These are phyloP conservation scores for Dactylellina sp. DNA, from an alignment of 2,329 filamentous ascomycete genomes.

Conservation along the genomic window DNA sequence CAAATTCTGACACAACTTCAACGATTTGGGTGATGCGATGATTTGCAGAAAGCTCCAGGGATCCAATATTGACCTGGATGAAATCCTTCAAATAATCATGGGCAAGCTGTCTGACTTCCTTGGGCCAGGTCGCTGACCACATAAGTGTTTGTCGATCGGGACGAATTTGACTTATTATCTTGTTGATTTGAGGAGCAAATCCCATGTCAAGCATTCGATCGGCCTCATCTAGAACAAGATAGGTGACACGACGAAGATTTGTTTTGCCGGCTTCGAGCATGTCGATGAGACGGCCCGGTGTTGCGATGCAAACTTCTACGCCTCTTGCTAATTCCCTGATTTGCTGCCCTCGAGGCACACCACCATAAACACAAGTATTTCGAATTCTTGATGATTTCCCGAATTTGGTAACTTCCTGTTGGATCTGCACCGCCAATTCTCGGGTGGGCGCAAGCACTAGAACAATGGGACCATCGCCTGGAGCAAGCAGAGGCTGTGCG, in stretches of 20 bases:
- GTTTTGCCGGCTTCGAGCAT: constrained; percentile 91
- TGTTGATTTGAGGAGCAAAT: constrained; percentile 95
- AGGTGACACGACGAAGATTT: constrained; percentile 87
- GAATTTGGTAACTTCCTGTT: constrained; percentile 98
- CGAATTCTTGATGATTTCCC: constrained; percentile 97
- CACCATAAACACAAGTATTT: constrained; percentile 98
- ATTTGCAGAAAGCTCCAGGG: constrained; percentile 95
- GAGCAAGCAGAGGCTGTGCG: constrained; percentile 93
- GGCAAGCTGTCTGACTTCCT: constrained; percentile 91
- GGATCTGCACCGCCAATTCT: constrained; percentile 98
- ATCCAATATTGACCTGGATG: constrained; percentile 98
- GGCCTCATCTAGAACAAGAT: constrained; percentile 95
- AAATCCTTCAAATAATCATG: constrained; percentile 92
- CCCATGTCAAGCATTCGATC: constrained; percentile 99
- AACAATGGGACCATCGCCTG: constrained; percentile 95
- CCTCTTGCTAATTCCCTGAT: constrained; percentile 94
- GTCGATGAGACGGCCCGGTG: constrained; percentile 96
- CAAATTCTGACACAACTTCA: constrained; percentile 87
- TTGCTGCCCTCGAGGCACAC: constrained; percentile 97
- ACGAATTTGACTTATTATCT: constrained; percentile 90
- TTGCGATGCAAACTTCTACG: constrained; percentile 98
- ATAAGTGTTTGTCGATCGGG: constrained; percentile 93
- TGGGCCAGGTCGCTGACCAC: constrained; percentile 96
- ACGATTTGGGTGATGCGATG: constrained; percentile 96
- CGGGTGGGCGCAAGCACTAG: constrained; percentile 95